Conservation (phyloP, 495 filamentous ascomycete genomes). For the Lasiosphaeriaceae sp. region DNA sequence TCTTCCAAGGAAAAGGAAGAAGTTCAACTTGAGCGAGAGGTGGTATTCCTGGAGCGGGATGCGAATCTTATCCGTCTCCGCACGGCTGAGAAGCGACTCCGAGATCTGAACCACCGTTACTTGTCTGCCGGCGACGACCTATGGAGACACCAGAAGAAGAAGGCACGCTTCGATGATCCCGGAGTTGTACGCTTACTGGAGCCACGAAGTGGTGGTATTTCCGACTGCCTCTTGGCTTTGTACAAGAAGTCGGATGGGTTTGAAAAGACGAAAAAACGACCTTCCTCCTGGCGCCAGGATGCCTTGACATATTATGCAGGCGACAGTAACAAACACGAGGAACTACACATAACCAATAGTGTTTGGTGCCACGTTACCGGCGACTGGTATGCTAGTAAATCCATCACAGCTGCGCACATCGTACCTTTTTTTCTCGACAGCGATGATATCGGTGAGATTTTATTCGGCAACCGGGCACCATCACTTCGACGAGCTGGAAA, state of each 20-base stretch:
- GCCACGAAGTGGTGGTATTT: neutral
- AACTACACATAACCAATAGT: too few species aligned
- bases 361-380: neutral
- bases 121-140: neutral
- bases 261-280: neutral
- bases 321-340: neutral
- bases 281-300: neutral
- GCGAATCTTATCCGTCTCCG: neutral
- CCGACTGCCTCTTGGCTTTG: neutral
- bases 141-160: neutral
- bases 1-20: neutral
- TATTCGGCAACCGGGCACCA: slow-evolving; percentile 10
- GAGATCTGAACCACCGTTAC: neutral
- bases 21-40: neutral
- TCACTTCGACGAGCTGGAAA: slow-evolving; percentile 2
- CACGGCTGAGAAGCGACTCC: neutral
- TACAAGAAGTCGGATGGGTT: neutral
- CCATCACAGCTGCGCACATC: slow-evolving; percentile 7
- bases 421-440: slow-evolving; percentile 16
- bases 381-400: neutral
- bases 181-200: neutral
- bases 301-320: neutral
- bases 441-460: slow-evolving; percentile 4
- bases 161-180: neutral
- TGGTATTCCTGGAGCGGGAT: neutral